Conservation (phyloP, 2,329 filamentous ascomycete species). For the Colletotrichum echinochloae region DNA sequence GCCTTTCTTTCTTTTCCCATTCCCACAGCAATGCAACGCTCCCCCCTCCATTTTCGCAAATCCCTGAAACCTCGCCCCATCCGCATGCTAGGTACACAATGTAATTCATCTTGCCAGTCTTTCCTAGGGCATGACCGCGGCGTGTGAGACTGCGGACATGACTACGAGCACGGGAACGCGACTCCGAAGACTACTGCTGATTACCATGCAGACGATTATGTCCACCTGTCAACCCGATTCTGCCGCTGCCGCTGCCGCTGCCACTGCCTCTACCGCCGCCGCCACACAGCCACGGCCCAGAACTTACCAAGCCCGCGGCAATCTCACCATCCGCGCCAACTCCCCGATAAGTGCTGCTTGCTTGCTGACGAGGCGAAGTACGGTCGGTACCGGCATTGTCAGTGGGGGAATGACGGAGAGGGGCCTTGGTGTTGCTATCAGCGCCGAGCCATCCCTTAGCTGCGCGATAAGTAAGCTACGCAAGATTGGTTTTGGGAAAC, state of each 20-base stretch:
- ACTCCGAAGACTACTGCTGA: not conserved
- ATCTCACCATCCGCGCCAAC: not conserved
- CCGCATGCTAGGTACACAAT: no score
- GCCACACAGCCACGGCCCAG: constrained; percentile 14
- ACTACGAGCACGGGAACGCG: not conserved
- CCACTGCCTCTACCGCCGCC: no score
- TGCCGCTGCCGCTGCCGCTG: not conserved
- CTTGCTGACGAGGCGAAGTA: not conserved
- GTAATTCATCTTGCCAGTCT: no score
- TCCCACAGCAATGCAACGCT: not conserved
- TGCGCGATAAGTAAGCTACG: not conserved
- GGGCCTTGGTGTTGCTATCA: not conserved
- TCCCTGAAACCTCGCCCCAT: not conserved
- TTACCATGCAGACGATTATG: not conserved
- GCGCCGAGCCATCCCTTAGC: not conserved
- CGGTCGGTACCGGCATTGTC: not conserved
- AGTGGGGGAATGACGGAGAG: not conserved
- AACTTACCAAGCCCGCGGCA: constrained; percentile 13
- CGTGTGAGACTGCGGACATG: not conserved
- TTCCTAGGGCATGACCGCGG: not conserved
- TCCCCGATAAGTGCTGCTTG: not conserved
- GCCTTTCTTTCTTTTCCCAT: not conserved
- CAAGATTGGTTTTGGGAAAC: not conserved
- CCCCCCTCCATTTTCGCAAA: constrained; percentile 9
- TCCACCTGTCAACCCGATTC: not conserved